Evolutionary conservation across 192 early-diverging fungal genomes (phyloP).

Genomic region (Backusella morwellensis): DNA sequence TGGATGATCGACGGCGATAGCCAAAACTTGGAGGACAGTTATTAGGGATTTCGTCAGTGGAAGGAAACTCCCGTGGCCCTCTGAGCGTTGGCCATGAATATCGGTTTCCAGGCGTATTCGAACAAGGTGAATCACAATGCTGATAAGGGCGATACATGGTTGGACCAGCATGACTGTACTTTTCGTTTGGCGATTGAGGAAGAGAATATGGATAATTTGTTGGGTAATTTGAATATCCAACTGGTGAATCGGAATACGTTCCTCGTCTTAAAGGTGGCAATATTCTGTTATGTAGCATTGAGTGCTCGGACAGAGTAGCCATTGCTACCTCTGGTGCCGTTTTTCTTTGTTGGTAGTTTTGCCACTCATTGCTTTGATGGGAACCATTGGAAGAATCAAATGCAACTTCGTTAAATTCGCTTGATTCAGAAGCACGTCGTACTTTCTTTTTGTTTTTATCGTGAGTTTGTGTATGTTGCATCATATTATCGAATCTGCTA

Average conservation of each 20-base stretch:
- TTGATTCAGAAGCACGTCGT: background rate
- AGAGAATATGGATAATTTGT: background rate
- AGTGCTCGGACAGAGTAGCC: background rate
- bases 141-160: background rate
- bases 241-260: background rate
- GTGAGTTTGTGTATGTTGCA: conserved; percentile 77
- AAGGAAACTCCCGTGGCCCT: background rate
- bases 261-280: background rate
- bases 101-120: background rate
- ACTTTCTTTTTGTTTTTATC: conserved; percentile 20
- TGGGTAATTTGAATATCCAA: background rate
- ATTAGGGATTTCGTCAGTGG: background rate
- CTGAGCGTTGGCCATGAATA: background rate
- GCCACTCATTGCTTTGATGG: background rate
- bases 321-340: background rate
- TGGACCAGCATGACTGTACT: background rate
- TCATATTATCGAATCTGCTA: conserved; percentile 79
- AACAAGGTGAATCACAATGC: background rate
- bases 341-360: background rate
- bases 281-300: background rate
- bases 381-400: background rate
- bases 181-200: background rate
- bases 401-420: background rate
- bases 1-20: conserved; percentile 11
- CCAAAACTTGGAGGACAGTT: background rate